Base-by-base conservation (phyloP, 1,284 basidiomycete species). In the Trichosporon inkin region DNA sequence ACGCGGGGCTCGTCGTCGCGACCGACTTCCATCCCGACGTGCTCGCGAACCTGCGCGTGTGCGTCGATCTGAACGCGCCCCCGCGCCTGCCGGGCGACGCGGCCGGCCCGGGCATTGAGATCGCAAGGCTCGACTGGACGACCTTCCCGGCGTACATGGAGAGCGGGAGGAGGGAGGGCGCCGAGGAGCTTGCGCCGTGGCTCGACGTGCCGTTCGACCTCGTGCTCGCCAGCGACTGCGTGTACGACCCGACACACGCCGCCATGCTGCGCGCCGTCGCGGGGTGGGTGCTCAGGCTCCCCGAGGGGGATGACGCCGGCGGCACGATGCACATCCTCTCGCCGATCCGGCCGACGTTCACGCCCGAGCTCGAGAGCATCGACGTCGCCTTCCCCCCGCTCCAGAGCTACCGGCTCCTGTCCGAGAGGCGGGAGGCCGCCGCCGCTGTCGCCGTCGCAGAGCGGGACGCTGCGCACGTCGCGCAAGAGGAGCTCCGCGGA, bases 11-110 rank as follows among this genome's bases (percentile, higher is more conserved):
- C 7, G 77, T 93, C 38, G 76, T 90, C 38, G 85, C 88, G 36
- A 90, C 89, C 3, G 92, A 95, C 77, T 88, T 87, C 74, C 86
- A 90, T 65, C 84, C 86, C 0, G 78, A 83, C 7, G 89, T 91
- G 0, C 79, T 96, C 28, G 78, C 79, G 22, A 95, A 95, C 74
- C 83, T 95, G 10, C 77, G 78, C 8, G 71, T 77, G 24, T 95
- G 94, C 74, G 81, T 90, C 55, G 71, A 75, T 0, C 67, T 81
- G 16, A 92, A 92, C 72, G 83, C 85, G 61, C 75, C 81, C 0
- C 59, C 65, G 2, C 6, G 32, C 58, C 36, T 62, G 2, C 58
- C 56, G 3, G 32, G 58, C 19, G 56, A 54, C 8, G 37, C 58
- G 2, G 53, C 60, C 5, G 62, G 58, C 1, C 17, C 58, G 3